A percentile compares a stretch with the other conserved stretches of the same genome.
Conservation (phyloP, 805 yeast genomes). For the Candida awuae region DNA sequence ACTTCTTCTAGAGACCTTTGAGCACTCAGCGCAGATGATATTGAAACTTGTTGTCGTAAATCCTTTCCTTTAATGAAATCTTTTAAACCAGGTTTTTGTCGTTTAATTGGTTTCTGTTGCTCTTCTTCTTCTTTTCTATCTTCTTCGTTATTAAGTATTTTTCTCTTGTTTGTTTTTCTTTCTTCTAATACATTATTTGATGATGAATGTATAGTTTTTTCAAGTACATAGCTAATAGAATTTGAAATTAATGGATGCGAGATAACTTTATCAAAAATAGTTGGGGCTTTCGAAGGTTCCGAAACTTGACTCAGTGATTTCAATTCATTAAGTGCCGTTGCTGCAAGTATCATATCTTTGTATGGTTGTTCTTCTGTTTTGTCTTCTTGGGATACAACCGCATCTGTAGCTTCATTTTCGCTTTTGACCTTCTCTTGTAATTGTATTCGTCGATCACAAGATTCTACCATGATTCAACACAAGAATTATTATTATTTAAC, state of each 20-base stretch:
- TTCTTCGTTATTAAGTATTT: neutral
- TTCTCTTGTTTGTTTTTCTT: neutral
- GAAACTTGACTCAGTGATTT: neutral
- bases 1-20: conserved; percentile 28
- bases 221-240: conserved; percentile 31
- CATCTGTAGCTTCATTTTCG: too few species aligned
- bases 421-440: neutral
- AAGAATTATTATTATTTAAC: too few species aligned
- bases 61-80: too few species aligned
- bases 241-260: conserved; percentile 31
- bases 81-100: neutral
- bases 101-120: neutral
- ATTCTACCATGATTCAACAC: too few species aligned
- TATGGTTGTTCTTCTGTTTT: neutral
- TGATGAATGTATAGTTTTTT: conserved; percentile 28
- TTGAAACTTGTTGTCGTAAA: conserved; percentile 24
- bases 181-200: conserved; percentile 17
- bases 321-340: conserved; percentile 5
- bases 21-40: conserved; percentile 26
- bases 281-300: conserved; percentile 9
- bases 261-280: conserved; percentile 31
- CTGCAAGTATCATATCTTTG: neutral
- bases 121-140: neutral
- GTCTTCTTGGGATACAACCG: neutral
- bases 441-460: conserved; percentile 3